Evolutionary conservation across 345 rosid genomes (phyloP).

Genomic region (Corchorus capsularis): DNA sequence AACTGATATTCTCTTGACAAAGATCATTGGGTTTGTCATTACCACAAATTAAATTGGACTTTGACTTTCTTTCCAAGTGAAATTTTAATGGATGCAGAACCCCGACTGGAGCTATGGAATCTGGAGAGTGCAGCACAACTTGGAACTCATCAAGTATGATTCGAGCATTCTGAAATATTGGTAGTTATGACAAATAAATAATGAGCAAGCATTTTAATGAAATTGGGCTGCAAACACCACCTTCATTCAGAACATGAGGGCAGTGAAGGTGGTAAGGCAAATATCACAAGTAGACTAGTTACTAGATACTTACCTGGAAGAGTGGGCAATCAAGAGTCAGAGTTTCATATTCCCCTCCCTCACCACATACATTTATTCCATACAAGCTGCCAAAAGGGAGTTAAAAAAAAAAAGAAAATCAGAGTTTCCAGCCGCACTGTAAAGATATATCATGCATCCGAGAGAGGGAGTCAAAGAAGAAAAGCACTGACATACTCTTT

Average conservation of each 20-base stretch:
- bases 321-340: constrained; percentile 96
- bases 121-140: constrained; percentile 76
- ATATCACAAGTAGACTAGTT: constrained; percentile 16
- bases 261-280: neutral
- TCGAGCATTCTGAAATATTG: constrained; percentile 65
- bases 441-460: neutral
- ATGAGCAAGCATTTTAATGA: constrained; percentile 15
- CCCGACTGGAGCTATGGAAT: constrained; percentile 93
- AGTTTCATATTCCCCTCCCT: constrained; percentile 98
- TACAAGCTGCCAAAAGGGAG: constrained; percentile 55
- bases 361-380: constrained; percentile 95
- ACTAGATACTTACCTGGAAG: constrained; percentile 59
- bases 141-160: constrained; percentile 82
- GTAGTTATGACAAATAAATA: constrained; percentile 14
- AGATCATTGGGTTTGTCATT: constrained; percentile 23
- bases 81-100: constrained; percentile 75
- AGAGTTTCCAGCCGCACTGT: neutral
- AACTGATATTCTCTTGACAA: constrained; percentile 36
- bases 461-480: neutral
- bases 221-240: neutral
- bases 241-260: neutral
- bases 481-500: constrained; percentile 65
- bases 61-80: constrained; percentile 71
- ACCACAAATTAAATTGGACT: constrained; percentile 24
- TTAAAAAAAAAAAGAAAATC: constrained; percentile 10